phyloP scores from a whole-genome alignment of 331 rosid species.

The Malus hybrid region DNA sequence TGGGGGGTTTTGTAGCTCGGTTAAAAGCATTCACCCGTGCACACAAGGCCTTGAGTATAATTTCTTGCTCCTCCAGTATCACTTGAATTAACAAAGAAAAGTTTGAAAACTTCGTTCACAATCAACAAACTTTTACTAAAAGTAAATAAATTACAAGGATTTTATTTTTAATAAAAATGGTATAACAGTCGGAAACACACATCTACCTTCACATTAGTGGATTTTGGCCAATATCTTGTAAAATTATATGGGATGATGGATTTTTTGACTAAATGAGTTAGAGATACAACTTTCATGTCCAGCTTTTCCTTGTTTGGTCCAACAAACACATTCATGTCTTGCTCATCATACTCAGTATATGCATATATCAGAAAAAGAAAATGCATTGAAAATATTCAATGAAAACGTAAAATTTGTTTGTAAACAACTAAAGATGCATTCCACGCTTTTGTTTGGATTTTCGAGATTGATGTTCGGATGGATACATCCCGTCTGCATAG shows the following conservation, averaged over 20 bases:
- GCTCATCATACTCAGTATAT: background rate
- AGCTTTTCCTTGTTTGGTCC: conserved; percentile 77
- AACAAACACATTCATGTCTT: conserved; percentile 60
- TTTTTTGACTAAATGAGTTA: conserved; percentile 30
- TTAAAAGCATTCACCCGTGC: no score
- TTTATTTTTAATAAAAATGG: no score
- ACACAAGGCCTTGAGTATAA: no score
- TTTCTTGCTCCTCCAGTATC: no score
- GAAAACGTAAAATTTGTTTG: background rate
- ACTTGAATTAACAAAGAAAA: no score
- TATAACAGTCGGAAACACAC: no score
- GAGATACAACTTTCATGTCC: conserved; percentile 72
- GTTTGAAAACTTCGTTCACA: no score
- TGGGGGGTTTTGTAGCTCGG: no score
- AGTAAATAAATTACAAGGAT: no score
- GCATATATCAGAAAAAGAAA: no score
- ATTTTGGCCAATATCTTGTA: background rate
- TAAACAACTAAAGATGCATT: conserved; percentile 9
- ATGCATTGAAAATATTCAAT: background rate
- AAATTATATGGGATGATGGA: background rate
- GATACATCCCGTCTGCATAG: conserved; percentile 80
- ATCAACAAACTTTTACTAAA: no score
- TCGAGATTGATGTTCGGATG: conserved; percentile 95
- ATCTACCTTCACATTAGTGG: no score
- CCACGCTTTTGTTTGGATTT: conserved; percentile 73